phyloP scores from a whole-genome alignment of 1,139 yeast genomes.

The Magnusiomyces magnusii region DNA sequence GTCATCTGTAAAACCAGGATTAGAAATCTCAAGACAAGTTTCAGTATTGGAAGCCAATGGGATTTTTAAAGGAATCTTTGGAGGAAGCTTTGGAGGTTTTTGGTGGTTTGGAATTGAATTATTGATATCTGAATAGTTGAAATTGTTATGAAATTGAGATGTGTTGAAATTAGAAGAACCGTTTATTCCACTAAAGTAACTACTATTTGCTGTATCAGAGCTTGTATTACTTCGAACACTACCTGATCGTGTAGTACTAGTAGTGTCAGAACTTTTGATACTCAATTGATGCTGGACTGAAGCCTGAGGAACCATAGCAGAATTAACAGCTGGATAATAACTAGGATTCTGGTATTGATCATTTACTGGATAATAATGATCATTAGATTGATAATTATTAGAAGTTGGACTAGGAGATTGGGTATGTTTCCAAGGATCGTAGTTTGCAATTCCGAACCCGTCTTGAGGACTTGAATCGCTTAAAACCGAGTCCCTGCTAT shows the following conservation, averaged over 20 bases:
- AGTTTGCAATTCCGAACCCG: background rate
- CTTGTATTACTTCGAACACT: background rate
- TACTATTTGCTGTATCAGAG: background rate
- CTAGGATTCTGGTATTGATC: background rate
- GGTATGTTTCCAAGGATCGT: background rate
- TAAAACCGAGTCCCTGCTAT: background rate
- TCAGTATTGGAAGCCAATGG: background rate
- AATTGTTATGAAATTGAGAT: background rate
- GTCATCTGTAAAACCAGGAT: background rate
- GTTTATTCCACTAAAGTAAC: background rate
- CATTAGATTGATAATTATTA: background rate
- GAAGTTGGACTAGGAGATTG: background rate
- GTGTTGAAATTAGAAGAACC: background rate
- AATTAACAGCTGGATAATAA: background rate
- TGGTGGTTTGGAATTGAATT: background rate
- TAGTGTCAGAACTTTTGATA: background rate
- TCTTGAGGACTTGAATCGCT: background rate
- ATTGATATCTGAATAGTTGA: background rate
- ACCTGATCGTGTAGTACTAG: background rate
- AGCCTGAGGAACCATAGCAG: background rate
- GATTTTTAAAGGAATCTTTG: background rate
- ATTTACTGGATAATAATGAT: background rate
- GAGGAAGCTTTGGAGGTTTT: background rate
- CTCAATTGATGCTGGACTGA: background rate
- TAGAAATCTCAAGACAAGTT: background rate